Base-by-base conservation (phyloP, 306 rosid species). In the Acacia crassicarpa region DNA sequence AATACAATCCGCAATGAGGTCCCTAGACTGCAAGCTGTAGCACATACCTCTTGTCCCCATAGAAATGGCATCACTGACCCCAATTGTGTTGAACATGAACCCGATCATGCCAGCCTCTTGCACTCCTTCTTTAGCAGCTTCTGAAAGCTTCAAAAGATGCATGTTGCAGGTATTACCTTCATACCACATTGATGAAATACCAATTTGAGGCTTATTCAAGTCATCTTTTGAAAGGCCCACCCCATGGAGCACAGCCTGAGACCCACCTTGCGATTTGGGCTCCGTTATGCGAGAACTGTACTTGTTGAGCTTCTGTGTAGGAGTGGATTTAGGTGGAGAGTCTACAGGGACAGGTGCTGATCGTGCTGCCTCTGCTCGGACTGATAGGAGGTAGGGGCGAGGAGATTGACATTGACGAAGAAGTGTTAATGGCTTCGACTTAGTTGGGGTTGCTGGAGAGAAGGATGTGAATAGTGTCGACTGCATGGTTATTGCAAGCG, bases 31-130 rank as follows among this genome's bases (percentile, higher is more conserved):
- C 82, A 95, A 84, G 82, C 98, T 93, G 67, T 85, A 95, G 87
- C 97, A 89, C 98, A 95, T 95, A 4, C 98, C 99, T 78, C 98
- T 86, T 1, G 99, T 95, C 17, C 99, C 99, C 98, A 91, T 91
- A 6, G 98, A 95, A 11, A 95, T 95, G 33, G 98, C 98, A 58
- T 95, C 99, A 53, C 99, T 95, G 22, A 93, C 99, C 6, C 99
- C 99, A n/a, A 93, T 77, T 0, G 99, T 95, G 73, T 93, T 93
- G 74, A 95, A 95, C 79, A 98, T 81, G 81, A 95, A 95, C 0
- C 97, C 93, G 2, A 95, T 85, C 98, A 95, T 88, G 7, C 97
- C 98, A 6, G 89, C 96, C 22, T 87, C 88, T 17, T 19, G 49
- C 0, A 95, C 92, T 7, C 99, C 98, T 51, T 90, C 85, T 44